These are phyloP conservation scores for Nepenthes gracilis DNA, from an alignment of 148 eudicot species.

Conservation along the genomic window DNA sequence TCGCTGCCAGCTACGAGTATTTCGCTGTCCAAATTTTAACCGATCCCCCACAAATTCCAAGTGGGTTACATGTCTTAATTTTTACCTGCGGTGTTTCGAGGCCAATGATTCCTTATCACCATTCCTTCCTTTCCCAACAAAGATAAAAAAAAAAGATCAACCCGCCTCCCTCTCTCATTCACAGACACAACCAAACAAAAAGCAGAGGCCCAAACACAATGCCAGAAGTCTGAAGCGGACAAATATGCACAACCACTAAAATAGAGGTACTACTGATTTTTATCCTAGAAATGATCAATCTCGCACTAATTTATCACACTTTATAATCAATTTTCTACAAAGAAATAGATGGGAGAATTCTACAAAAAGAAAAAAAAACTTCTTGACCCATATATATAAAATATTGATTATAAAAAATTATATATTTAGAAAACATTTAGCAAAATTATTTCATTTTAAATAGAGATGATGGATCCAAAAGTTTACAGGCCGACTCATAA, in stretches of 20 bases:
- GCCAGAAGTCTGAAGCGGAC: constrained; percentile 39
- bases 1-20: constrained; percentile 21
- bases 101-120: background rate
- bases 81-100: background rate
- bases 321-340: too few species aligned
- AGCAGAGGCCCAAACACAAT: constrained; percentile 29
- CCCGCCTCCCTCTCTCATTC: constrained; percentile 7
- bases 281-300: too few species aligned
- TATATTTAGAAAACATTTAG: too few species aligned
- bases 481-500: too few species aligned
- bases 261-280: too few species aligned
- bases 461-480: too few species aligned
- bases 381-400: too few species aligned
- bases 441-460: too few species aligned
- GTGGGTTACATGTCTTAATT: constrained; percentile 10
- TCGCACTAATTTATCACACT: too few species aligned
- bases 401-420: too few species aligned
- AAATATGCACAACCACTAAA: constrained; percentile 11
- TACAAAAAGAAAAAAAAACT: too few species aligned
- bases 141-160: constrained; percentile 16
- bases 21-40: constrained; percentile 1
- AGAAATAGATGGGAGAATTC: too few species aligned
- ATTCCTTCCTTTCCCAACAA: constrained; percentile 11
- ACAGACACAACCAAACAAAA: constrained; percentile 43
- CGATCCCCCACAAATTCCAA: constrained; percentile 43